Evolutionary conservation across 2,329 filamentous ascomycete genomes (phyloP).

Genomic region (Fusarium transvaalense): DNA sequence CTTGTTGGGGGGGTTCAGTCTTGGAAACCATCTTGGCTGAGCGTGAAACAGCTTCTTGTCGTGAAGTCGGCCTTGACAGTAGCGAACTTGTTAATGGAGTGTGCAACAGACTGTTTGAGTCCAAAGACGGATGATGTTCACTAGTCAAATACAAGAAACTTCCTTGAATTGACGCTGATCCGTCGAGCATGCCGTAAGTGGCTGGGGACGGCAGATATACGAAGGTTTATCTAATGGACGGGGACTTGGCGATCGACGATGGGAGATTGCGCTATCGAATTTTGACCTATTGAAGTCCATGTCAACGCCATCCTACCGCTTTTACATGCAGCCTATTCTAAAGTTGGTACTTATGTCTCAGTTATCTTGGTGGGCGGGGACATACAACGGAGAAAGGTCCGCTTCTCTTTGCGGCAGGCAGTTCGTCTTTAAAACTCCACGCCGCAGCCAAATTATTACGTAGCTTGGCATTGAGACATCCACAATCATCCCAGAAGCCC

Average conservation of each 20-base stretch:
- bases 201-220: background rate
- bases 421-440: background rate
- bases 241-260: background rate
- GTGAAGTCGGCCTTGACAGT: too few relatives aligned
- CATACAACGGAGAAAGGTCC: background rate
- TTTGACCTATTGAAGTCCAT: background rate
- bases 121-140: background rate
- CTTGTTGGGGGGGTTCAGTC: background rate
- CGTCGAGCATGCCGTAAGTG: background rate
- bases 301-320: too few relatives aligned
- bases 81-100: too few relatives aligned
- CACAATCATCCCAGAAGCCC: too few relatives aligned
- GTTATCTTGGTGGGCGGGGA: background rate
- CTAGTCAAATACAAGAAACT: background rate
- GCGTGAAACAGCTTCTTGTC: too few relatives aligned
- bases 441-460: too few relatives aligned
- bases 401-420: background rate
- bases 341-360: background rate
- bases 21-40: background rate
- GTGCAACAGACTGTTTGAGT: rapidly evolving
- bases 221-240: background rate
- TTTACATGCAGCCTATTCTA: background rate
- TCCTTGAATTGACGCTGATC: too few relatives aligned
- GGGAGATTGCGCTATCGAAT: background rate
- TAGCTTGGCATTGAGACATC: too few relatives aligned